phyloP scores from a whole-genome alignment of 345 rosid genomes.

The Pugionium dolabratum region DNA sequence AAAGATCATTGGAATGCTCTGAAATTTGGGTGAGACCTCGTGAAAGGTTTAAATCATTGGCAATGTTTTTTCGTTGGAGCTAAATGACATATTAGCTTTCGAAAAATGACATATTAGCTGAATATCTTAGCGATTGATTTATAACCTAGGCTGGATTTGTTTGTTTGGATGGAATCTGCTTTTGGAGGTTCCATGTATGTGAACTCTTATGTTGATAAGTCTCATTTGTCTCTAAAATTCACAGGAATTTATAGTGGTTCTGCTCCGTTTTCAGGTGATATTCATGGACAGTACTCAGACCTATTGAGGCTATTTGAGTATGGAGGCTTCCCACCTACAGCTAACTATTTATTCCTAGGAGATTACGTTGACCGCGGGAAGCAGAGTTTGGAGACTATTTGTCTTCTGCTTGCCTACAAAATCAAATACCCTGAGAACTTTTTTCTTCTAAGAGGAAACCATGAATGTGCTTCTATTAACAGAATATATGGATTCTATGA shows the following conservation, averaged over 20 bases:
- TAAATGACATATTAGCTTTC: not conserved
- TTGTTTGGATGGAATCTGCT: conserved; percentile 2
- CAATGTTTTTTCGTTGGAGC: conserved; percentile 17
- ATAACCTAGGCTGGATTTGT: conserved; percentile 21
- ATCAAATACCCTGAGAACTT: conserved; percentile 88
- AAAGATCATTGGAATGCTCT: conserved; percentile 43
- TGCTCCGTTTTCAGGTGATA: conserved; percentile 62
- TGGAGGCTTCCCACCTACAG: conserved; percentile 86
- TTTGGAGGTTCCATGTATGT: not conserved
- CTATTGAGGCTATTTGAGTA: conserved; percentile 86
- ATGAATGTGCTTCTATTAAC: conserved; percentile 89
- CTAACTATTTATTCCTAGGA: conserved; percentile 86
- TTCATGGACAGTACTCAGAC: conserved; percentile 89
- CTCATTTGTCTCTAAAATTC: not conserved
- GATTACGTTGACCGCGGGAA: conserved; percentile 96
- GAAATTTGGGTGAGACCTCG: conserved; percentile 27
- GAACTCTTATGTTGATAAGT: conserved; percentile 5
- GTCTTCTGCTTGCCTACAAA: conserved; percentile 90
- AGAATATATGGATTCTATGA: conserved; percentile 93
- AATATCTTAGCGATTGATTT: not conserved
- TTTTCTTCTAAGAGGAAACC: conserved; percentile 88
- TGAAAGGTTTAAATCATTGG: conserved; percentile 10
- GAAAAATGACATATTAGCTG: not conserved
- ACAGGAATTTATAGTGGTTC: conserved; percentile 20
- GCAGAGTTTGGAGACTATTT: conserved; percentile 92